Base-by-base conservation (phyloP, 2,329 filamentous ascomycete species). In the Colletotrichum paranaense region DNA sequence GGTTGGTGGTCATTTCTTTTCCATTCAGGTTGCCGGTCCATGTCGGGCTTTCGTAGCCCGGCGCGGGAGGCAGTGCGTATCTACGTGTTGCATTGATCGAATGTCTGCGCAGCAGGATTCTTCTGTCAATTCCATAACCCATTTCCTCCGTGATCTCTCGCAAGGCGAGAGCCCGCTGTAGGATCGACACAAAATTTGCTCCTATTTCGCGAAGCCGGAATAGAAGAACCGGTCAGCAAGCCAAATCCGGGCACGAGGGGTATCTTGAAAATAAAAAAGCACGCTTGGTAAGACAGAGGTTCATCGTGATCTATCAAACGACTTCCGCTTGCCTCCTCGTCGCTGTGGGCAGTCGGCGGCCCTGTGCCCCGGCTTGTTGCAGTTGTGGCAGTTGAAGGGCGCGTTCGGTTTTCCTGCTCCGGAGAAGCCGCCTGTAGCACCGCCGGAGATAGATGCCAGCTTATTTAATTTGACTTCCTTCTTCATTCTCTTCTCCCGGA, bases 391-490 rank as follows among this genome's bases (percentile, higher is more conserved):
- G 58, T 84, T 85, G 58, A 88, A 81, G 55, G 60, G 24, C 38
- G 32, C 28, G 32, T 16, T 32, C 19, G 67, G 56, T 38, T 65
- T 73, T 30, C 42, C 60, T 46, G 70, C 76, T 77, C 35, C 78
- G 65, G 63, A 65, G 26, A 72, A 60, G 53, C 72, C 49, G 26
- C 64, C 64, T 7, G 28, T 32, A 53, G 49, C 75, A 59, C 56
- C 72, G 76, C 55, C 78, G 74, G 92, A 93, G 59, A 94, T 90
- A 1, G 90, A 92, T 5, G 86, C 88, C 68, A 92, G 79, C 28
- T 86, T 86, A 78, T 92, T 92, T 68, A 94, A 82, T 74, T 92
- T 92, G 64, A 94, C 86, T 68, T 92, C 90, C 80, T 92, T 92
- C 80, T 91, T 91, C 77, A 89, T 88, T 57, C 91, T 85, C 78